Conservation (phyloP, 2,329 filamentous ascomycete genomes). For the Hypomyces perniciosus region DNA sequence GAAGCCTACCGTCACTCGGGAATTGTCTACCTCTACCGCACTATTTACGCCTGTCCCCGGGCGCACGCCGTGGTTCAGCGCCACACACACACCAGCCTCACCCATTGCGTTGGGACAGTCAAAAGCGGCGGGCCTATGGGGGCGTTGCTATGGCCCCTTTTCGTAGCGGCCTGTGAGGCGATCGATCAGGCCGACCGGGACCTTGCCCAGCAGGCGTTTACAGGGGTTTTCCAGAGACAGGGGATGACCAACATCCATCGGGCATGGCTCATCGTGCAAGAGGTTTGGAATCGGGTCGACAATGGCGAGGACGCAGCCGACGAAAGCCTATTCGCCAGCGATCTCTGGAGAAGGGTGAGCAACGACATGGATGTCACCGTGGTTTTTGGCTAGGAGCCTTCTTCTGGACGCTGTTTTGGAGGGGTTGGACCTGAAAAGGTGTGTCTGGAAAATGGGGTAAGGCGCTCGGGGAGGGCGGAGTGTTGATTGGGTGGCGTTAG, state of each 20-base stretch:
- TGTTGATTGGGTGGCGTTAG: too few species aligned
- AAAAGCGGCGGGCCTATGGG: conserved; percentile 54
- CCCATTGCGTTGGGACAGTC: conserved; percentile 51
- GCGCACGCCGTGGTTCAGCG: conserved; percentile 46
- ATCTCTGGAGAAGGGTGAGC: conserved; percentile 53
- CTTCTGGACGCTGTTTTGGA: not conserved
- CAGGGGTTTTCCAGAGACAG: conserved; percentile 49
- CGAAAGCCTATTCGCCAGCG: conserved; percentile 21
- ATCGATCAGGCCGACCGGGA: conserved; percentile 42
- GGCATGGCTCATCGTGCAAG: conserved; percentile 54
- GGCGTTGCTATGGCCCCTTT: conserved; percentile 59
- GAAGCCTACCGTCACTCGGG: conserved; percentile 54
- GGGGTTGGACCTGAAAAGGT: too few species aligned
- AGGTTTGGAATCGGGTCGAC: conserved; percentile 55
- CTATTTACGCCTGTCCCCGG: conserved; percentile 43
- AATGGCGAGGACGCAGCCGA: conserved; percentile 16
- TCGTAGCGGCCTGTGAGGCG: conserved; percentile 58
- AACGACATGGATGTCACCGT: conserved; percentile 53
- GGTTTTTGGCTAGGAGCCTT: conserved; percentile 46
- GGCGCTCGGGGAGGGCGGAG: too few species aligned
- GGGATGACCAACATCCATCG: conserved; percentile 61
- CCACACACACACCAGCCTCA: conserved; percentile 44
- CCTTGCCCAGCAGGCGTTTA: conserved; percentile 46
- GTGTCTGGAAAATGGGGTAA: too few species aligned
- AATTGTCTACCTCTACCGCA: conserved; percentile 52